These are phyloP conservation scores for Drosera capensis DNA, from an alignment of 148 eudicot genomes.

Conservation along the genomic window DNA sequence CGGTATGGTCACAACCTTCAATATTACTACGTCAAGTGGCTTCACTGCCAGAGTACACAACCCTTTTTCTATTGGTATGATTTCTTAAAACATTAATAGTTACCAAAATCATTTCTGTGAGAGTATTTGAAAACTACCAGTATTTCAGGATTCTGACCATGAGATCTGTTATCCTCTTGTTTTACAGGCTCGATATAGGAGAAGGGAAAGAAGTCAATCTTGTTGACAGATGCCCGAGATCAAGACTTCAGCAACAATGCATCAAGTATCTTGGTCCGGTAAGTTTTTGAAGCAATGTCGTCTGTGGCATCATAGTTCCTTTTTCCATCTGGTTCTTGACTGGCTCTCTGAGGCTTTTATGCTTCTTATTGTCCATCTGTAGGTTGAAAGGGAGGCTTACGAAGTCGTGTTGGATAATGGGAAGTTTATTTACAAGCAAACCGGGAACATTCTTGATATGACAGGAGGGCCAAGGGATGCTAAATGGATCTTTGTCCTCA, in stretches of 20 bases:
- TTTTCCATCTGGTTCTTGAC: too few relatives aligned
- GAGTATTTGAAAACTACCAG: too few relatives aligned
- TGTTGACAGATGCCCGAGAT: slow-evolving; percentile 49
- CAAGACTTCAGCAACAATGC: slow-evolving; percentile 47
- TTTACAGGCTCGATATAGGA: slow-evolving; percentile 77
- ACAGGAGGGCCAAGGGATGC: slow-evolving; percentile 23
- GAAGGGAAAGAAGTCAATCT: slow-evolving; percentile 74
- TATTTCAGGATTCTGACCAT: not conserved
- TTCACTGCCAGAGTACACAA: slow-evolving; percentile 72
- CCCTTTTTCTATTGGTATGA: slow-evolving; percentile 92
- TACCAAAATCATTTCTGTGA: too few relatives aligned
- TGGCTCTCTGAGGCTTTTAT: not conserved
- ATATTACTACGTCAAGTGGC: slow-evolving; percentile 42
- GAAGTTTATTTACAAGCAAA: slow-evolving; percentile 30
- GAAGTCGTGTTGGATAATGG: slow-evolving; percentile 44
- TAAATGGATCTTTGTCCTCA: slow-evolving; percentile 76
- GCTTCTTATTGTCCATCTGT: slow-evolving; percentile 1
- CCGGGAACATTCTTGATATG: slow-evolving; percentile 34
- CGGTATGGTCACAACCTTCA: slow-evolving; percentile 85
- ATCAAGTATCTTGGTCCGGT: slow-evolving; percentile 70
- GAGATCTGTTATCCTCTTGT: not conserved
- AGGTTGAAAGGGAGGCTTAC: slow-evolving; percentile 56
- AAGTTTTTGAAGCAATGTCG: slow-evolving; percentile 3
- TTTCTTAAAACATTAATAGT: not conserved
- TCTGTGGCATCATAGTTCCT: not conserved